Base-by-base conservation (phyloP, 495 filamentous ascomycete genomes). In the Penicillium crystallinum region DNA sequence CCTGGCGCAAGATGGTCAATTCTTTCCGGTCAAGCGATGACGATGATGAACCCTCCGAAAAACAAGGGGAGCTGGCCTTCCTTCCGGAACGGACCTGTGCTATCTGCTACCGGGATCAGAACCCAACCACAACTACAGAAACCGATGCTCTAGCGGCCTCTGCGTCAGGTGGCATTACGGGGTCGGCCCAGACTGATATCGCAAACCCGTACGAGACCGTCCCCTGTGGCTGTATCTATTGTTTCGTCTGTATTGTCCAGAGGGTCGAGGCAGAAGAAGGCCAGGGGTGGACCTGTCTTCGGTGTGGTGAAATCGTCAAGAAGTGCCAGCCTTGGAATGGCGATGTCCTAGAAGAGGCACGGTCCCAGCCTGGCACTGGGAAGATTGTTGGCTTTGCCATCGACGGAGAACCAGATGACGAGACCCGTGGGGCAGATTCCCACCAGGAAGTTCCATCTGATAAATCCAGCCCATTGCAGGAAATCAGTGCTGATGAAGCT, bases 41-140 rank as follows among this genome's bases (percentile, higher is more conserved):
- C 5, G 77, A 78, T 10, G 71, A 77, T 12, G 76, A 81, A 44
- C 14, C 29, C 4, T 41, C 30, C 1, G 77, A 80, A 53, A 82
- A 79, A 50, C 68, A 68, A 30, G 91, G 91, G 25, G 89, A 96
- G 58, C 81, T 90, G 39, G 76, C 80, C 0, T 96, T 92, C 68
- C 77, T 98, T 29, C 93, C 92, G 0, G 91, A 97, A 62, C 76
- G 93, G 38, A 97, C 92, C 2, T 98, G 93, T 67, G 95, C 91
- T n/a, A 96, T 98, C 49, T 98, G 93, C 71, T 96, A 96, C 64
- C 82, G 89, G 49, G 90, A 95, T 57, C 89, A 93, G 59, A 97
- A 95, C 58, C 83, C 87, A 0, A 65, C 73, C 10, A 71, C 81
- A 1, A 75, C 78, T 0, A 79, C 83, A 10, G 90, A 91, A 64